A percentile compares a stretch with the other conserved stretches of the same genome.
Conservation (phyloP, 73 alveolate genomes). For the Tetrahymena malaccensis region DNA sequence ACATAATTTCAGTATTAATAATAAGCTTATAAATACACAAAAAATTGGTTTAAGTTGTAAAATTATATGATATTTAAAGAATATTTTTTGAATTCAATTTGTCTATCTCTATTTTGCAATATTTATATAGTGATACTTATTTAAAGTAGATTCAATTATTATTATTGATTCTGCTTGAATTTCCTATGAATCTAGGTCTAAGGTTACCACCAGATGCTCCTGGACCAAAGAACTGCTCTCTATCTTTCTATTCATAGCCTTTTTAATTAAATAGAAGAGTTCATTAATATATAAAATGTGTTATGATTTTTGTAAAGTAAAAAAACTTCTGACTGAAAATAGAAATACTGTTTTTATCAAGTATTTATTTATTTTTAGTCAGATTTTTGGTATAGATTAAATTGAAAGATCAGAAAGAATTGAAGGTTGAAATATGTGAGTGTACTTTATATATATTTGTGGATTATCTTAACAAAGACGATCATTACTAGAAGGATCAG, state of each 20-base stretch:
- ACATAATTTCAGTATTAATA: not conserved
- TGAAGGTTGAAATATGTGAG: not conserved
- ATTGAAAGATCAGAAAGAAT: not conserved
- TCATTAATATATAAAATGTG: too few species aligned
- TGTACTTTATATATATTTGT: not conserved
- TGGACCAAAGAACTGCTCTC: not conserved
- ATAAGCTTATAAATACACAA: too few species aligned
- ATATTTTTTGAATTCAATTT: too few species aligned
- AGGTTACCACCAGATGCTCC: not conserved
- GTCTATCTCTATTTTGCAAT: too few species aligned
- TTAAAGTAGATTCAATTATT: not conserved
- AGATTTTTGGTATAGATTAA: not conserved
- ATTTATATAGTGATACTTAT: too few species aligned
- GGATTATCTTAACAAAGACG: not conserved
- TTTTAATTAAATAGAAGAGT: not conserved
- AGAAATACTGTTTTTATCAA: too few species aligned
- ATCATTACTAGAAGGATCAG: not conserved
- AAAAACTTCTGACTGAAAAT: not conserved
- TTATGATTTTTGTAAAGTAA: too few species aligned
- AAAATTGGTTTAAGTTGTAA: too few species aligned
- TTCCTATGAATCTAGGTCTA: not conserved
- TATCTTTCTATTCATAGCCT: not conserved
- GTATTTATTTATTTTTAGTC: not conserved
- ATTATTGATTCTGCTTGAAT: not conserved
- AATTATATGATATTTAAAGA: not conserved